Evolutionary conservation across 2,329 filamentous ascomycete genomes (phyloP).

Genomic region (Eurotiales sp.): DNA sequence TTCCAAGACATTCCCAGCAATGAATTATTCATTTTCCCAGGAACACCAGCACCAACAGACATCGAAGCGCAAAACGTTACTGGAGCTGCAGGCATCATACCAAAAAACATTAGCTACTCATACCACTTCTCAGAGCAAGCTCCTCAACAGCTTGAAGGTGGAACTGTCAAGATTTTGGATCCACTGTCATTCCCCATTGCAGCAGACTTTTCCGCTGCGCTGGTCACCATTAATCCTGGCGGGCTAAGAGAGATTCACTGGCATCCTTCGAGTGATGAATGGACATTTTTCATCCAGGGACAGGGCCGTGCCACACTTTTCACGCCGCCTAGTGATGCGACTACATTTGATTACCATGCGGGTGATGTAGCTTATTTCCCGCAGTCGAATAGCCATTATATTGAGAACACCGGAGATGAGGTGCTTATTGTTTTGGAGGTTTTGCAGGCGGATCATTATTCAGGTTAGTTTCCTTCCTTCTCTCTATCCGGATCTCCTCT

Average conservation of each 20-base stretch:
- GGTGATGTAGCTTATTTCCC: slow-evolving; percentile 77
- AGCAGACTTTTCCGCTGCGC: slow-evolving; percentile 67
- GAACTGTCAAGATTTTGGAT: slow-evolving; percentile 69
- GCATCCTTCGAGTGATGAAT: slow-evolving; percentile 76
- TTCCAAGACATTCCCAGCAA: slow-evolving; percentile 62
- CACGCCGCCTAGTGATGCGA: slow-evolving; percentile 62
- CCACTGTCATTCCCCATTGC: slow-evolving; percentile 73
- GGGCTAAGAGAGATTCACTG: slow-evolving; percentile 78
- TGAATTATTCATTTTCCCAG: slow-evolving; percentile 76
- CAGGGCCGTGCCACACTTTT: slow-evolving; percentile 72
- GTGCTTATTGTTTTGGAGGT: slow-evolving; percentile 74
- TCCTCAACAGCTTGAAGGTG: slow-evolving; percentile 63
- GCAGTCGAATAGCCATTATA: slow-evolving; percentile 73
- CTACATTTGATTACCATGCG: slow-evolving; percentile 71
- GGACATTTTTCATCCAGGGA: slow-evolving; percentile 73
- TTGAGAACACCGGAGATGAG: slow-evolving; percentile 72
- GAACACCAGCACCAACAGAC: slow-evolving; percentile 57
- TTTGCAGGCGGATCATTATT: slow-evolving; percentile 66
- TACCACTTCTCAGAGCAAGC: slow-evolving; percentile 69
- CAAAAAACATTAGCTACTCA: slow-evolving; percentile 62
- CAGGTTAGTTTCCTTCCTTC: slow-evolving; percentile 31
- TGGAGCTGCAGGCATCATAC: slow-evolving; percentile 60
- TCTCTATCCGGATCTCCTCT: too few relatives aligned
- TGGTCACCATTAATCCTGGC: slow-evolving; percentile 67
- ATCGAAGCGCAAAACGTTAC: slow-evolving; percentile 63